Evolutionary conservation across 1,284 basidiomycete species (phyloP), one percentile per base, ranked within the genome.

Genomic region (Agaricales sp.): DNA sequence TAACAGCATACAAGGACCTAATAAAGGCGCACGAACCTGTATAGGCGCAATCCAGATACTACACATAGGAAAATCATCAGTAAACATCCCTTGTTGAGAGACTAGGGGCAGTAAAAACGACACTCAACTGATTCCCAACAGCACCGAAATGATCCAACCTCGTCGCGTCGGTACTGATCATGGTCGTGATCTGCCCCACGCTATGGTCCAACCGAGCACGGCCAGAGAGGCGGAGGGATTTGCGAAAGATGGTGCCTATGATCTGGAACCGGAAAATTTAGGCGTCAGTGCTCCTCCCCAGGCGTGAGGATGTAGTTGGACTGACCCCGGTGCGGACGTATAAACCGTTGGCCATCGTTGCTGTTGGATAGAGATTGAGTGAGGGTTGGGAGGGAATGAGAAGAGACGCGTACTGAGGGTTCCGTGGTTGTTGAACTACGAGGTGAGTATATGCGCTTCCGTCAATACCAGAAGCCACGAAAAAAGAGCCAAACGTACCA

Each of bases 201-300:
- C 66, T 67, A 50, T 75, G 65, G 57, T 71, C 57, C 56, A 66
- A 58, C n/a, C 77, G 62, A 14, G 70, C 70, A n/a, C 75, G 71
- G 21, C 73, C 73, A 30, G 70, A 74, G 38, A 82, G 67, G 25
- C 71, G 68, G 30, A 80, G 67, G 0, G 75, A 71, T 53, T 78
- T 76, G 23, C 71, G 65, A 59, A 77, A 78, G 48, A 82, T 72
- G 46, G 68, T 63, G n/a, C 75, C 69, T 54, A 80, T 75, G 46
- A 80, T 53, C 66, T 70, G 53, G 11, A n/a, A n/a, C n/a, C n/a
- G n/a, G n/a, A 55, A 47, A 24, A 46, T 6, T 16, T 37, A 47
- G 20, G n/a, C 24, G 18, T 11, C 22, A 14, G 56, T 63, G n/a
- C n/a, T n/a, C n/a, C n/a, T n/a, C n/a, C n/a, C n/a, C n/a, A n/a